Evolutionary conservation across 2,329 filamentous ascomycete species (phyloP), one percentile per base, ranked within the genome.

Genomic region (Diaporthe sp.): DNA sequence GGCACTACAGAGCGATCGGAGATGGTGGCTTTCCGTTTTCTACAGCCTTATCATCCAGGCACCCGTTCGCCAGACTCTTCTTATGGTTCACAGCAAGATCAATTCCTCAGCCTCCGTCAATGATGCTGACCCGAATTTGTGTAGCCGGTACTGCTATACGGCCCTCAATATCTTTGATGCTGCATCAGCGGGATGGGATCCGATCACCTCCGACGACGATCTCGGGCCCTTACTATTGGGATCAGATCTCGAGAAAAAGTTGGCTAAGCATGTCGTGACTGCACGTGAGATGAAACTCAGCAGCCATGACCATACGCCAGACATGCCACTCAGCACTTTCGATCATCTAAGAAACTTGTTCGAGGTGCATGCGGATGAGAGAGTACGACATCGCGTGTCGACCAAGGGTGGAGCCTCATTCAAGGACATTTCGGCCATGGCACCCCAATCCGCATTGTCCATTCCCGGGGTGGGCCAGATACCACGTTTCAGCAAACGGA

Each of bases 21-120:
- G 60, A 4, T 66, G 60, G 60, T 66, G 60, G 60, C 25, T 66
- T 28, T 66, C 60, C 12, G 60, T 66, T 22, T 66, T 66, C 30
- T 66, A 66, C 40, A 66, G 60, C 25, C 28, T 66, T 13, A 30
- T 30, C 22, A 33, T 66, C 13, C 60, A 66, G 13, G 25, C 40
- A 13, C 22, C 30, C 1, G 35, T 45, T 66, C 60, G 60, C 3
- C 40, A 30, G 30, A 33, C 35, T 7, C 25, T 66, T 2, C 0
- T 47, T 19, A 66, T 66, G 60, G 19, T 66, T 15, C 40, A 47
- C 25, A 28, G 15, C 8, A 17, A 33, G 30, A 19, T n/a, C 38
- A n/a, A 45, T 22, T 4, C 2, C 15, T 10, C 12, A n/a, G 4
- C 1, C 4, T 13, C 30, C 50, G 13, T 54, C n/a, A 15, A 54